A percentile compares a stretch with the other conserved stretches of the same genome.
These are phyloP conservation scores for Apiospora hydei DNA, from an alignment of 2,329 filamentous ascomycete genomes.

Conservation along the genomic window DNA sequence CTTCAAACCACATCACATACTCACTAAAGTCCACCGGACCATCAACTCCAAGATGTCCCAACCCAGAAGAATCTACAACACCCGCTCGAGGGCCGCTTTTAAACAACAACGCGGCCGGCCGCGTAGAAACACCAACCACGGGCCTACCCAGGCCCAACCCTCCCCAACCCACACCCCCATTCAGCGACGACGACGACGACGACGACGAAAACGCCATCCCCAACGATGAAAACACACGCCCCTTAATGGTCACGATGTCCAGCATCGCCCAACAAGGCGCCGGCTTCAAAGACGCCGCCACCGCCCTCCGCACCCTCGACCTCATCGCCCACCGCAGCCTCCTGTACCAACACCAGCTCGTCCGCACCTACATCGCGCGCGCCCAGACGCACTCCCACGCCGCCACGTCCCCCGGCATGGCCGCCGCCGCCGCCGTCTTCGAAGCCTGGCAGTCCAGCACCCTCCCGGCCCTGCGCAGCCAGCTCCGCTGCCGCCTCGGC, in stretches of 20 bases:
- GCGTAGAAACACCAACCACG: not conserved
- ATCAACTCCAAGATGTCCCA: not conserved
- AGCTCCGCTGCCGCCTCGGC: not conserved
- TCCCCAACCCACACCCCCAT: not conserved
- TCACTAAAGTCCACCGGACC: not conserved
- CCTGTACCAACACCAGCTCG: not conserved
- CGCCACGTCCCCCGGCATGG: not conserved
- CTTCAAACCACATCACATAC: too few relatives aligned
- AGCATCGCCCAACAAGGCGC: not conserved
- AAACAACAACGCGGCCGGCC: not conserved
- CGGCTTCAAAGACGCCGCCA: slow-evolving; percentile 14
- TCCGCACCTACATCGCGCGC: not conserved
- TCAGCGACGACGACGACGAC: not conserved
- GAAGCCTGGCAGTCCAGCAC: not conserved
- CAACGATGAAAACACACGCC: not conserved
- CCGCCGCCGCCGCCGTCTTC: not conserved
- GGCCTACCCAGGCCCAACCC: not conserved
- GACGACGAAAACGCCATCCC: not conserved
- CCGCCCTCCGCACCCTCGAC: slow-evolving; percentile 12
- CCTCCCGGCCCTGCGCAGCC: not conserved
- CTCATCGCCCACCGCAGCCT: slow-evolving; percentile 16
- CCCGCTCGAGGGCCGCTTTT: not conserved
- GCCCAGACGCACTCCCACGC: not conserved
- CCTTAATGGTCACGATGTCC: not conserved
- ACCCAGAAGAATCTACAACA: not conserved